These are phyloP conservation scores for Metroxylon sagu DNA, from an alignment of 176 grass and related monocot species.

Conservation along the genomic window DNA sequence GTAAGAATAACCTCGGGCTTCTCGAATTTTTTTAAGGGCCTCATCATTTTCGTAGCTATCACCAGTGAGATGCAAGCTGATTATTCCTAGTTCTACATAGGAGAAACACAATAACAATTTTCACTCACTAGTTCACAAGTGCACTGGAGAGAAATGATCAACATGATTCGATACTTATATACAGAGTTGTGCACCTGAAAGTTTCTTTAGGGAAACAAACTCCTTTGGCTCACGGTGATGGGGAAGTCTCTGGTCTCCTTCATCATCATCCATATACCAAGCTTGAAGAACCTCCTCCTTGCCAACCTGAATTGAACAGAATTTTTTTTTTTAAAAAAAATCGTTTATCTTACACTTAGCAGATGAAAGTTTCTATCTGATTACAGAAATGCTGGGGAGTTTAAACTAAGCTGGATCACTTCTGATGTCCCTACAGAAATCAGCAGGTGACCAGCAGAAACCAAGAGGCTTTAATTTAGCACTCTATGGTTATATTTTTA, in stretches of 20 bases:
- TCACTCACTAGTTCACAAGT: background rate
- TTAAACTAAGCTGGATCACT: no score
- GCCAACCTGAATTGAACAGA: constrained; percentile 39
- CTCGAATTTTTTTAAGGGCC: constrained; percentile 84
- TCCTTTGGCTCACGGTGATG: constrained; percentile 76
- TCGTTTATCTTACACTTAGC: no score
- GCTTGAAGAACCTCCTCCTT: constrained; percentile 79
- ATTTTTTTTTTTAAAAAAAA: no score
- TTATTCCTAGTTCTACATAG: constrained; percentile 63
- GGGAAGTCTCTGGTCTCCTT: constrained; percentile 81
- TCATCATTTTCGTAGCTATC: constrained; percentile 82
- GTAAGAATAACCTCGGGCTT: constrained; percentile 85
- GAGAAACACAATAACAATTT: background rate
- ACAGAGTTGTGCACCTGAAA: constrained; percentile 37
- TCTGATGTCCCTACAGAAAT: no score
- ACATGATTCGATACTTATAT: background rate
- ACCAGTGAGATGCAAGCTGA: constrained; percentile 69
- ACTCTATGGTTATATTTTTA: no score
- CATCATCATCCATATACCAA: constrained; percentile 89
- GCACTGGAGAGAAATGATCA: constrained; percentile 3
- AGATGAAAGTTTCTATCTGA: no score
- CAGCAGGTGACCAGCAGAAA: no score
- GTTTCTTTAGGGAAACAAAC: constrained; percentile 65
- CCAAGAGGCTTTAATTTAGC: no score
- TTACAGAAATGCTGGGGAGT: no score